phyloP scores from a whole-genome alignment of 2,329 filamentous ascomycete genomes.

The Fusarium virguliforme region DNA sequence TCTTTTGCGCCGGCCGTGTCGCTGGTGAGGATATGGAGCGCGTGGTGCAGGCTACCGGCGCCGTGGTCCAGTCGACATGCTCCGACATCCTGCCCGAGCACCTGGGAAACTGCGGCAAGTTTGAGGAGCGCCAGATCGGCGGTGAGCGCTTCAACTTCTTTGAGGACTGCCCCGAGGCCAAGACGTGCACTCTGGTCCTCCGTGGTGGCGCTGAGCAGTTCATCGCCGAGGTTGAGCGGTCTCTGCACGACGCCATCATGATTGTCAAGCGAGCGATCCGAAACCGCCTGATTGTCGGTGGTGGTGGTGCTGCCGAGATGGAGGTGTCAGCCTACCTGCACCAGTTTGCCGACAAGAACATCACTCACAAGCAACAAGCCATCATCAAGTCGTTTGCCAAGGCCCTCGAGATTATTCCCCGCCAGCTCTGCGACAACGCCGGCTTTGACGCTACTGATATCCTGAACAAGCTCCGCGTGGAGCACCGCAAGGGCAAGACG shows the following conservation, averaged over 20 bases:
- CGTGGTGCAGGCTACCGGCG: conserved; percentile 94
- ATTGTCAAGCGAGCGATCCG: conserved; percentile 98
- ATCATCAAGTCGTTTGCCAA: conserved; percentile 99
- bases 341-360: conserved; percentile 91
- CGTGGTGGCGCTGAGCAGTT: conserved; percentile 98
- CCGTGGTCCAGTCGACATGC: conserved; percentile 94
- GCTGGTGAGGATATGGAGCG: conserved; percentile 94
- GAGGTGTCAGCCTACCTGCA: conserved; percentile 95
- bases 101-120: conserved; percentile 89
- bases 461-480: conserved; percentile 93
- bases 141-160: conserved; percentile 99
- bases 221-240: conserved; percentile 98
- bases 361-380: conserved; percentile 94
- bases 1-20: conserved; percentile 98
- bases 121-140: conserved; percentile 97
- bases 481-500: conserved; percentile 91
- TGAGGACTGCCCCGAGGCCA: conserved; percentile 93
- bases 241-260: conserved; percentile 99
- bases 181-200: conserved; percentile 96
- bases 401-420: conserved; percentile 95
- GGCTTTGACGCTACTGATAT: conserved; percentile 99
- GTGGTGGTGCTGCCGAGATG: conserved; percentile 96
- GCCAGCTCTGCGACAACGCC: conserved; percentile 98
- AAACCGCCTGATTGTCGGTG: conserved; percentile 94
- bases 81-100: conserved; percentile 93